Evolutionary conservation across 495 filamentous ascomycete species (phyloP), one percentile per base, ranked within the genome.

Genomic region (Penicillium fimorum): DNA sequence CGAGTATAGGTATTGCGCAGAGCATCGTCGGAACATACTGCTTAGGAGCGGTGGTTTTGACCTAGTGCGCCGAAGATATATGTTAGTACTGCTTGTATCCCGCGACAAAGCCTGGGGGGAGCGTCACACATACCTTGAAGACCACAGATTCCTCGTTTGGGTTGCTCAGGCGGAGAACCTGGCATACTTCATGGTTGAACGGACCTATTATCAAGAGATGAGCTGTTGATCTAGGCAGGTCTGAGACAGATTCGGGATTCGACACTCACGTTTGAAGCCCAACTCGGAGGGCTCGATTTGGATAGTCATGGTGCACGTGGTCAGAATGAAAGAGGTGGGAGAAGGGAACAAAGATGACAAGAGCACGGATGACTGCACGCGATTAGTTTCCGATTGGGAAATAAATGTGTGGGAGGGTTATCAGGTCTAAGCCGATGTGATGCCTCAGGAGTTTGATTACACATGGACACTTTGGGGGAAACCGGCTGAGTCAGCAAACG

Each of bases 31-130:
- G 46, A 30, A 71, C 90, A 66, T 90, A 98, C 93, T 97, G 93
- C 75, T 98, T 97, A 6, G 95, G 94, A 27, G 95, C 95, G 55
- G 94, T 98, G 38, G 94, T 98, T 85, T 98, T 98, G 69, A 98
- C 94, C 92, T 97, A 63, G 30, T 17, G 56, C 45, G 56, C 41
- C 55, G 32, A 51, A 50, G 56, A 56, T 35, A 32, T 29, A 13
- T 10, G 48, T 69, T 62, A 70, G 70, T 55, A 33, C 57, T 40
- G 52, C 17, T 40, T 43, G 30, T 44, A 57, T 58, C 29, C 32
- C 41, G 51, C 52, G 38, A 60, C 59, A 57, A 59, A 57, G 50
- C 44, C 27, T 32, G 45, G 41, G 38, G 32, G 51, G 25, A 43
- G 22, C 20, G 35, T 45, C 42, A 33, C 41, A 47, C 82, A 61